Evolutionary conservation across 805 yeast genomes (phyloP), one percentile per base, ranked within the genome.

Genomic region (Kodamaea restingae): DNA sequence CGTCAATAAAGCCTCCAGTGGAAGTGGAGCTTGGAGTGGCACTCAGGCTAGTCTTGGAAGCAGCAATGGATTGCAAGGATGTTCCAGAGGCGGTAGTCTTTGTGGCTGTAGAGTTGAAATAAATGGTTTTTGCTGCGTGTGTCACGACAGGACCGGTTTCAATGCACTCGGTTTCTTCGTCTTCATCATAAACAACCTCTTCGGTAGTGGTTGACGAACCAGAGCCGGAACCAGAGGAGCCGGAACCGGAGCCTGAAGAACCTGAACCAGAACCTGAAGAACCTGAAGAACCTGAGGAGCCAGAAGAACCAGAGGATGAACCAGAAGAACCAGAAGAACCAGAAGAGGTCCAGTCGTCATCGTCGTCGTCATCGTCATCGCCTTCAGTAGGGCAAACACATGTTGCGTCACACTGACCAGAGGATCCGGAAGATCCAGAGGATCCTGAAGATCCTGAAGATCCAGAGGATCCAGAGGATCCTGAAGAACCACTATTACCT

Each of bases 321-420:
- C 35, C 36, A 22, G 31, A 12, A 29, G 34, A 36, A 3, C 39
- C 39, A 22, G 40, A 18, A n/a, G 40, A 31, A 11, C 38, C 38
- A 20, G 30, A n/a, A 8, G 38, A 35, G 31, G 6, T 12, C 41
- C 46, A 22, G 42, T 42, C 41, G 15, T 47, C 49, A 25, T 48
- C 52, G 20, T 45, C 41, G 15, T 39, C 44, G 6, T 36, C 41
- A 11, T 38, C 49, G 28, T 40, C 41, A 15, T 40, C 48, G 14
- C 32, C 35, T 6, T 18, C 38, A 20, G 40, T 40, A 4, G 43
- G 39, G 32, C 49, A 45, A 22, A 39, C 25, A 36, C 47, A 41
- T 32, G 37, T 21, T 18, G 48, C 22, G 18, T 44, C 45, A 39
- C 46, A 46, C 18, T 43, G 44, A 24, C 21, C 28, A 29, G 43